These are phyloP conservation scores for Jatropha curcas DNA, from an alignment of 345 rosid species.

Conservation along the genomic window DNA sequence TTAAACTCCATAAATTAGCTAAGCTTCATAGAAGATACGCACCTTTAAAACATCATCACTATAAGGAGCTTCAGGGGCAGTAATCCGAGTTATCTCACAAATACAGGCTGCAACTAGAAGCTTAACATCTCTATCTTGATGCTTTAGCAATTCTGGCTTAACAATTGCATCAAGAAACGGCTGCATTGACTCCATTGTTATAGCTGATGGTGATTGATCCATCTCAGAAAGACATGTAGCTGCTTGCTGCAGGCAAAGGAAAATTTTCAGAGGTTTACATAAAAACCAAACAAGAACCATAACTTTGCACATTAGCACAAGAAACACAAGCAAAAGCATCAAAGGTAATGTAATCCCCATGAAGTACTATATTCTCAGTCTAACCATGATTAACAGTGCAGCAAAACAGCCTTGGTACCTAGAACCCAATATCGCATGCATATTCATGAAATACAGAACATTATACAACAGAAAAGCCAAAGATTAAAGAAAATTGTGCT, in stretches of 20 bases:
- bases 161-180: slow-evolving; percentile 81
- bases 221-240: slow-evolving; percentile 75
- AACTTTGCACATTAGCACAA: not conserved
- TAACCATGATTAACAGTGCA: not conserved
- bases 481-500: not conserved
- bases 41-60: slow-evolving; percentile 85
- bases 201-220: slow-evolving; percentile 75
- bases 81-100: slow-evolving; percentile 91
- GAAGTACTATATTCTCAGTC: not conserved
- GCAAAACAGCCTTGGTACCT: not conserved
- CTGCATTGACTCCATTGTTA: slow-evolving; percentile 69
- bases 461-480: not conserved
- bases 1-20: slow-evolving; percentile 9
- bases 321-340: slow-evolving; percentile 6
- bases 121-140: slow-evolving; percentile 90
- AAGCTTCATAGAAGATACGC: slow-evolving; percentile 18
- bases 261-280: slow-evolving; percentile 7
- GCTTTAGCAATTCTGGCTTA: slow-evolving; percentile 75
- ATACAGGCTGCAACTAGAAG: slow-evolving; percentile 96
- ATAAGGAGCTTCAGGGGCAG: slow-evolving; percentile 99
- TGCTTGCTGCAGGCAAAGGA: slow-evolving; percentile 68
- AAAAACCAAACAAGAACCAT: slow-evolving; percentile 8
- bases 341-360: not conserved
- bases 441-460: not conserved
- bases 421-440: not conserved